Evolutionary conservation across 106 monocot genomes (phyloP), one percentile per base, ranked within the genome.

Genomic region (Dendrobium chrysotoxum): DNA sequence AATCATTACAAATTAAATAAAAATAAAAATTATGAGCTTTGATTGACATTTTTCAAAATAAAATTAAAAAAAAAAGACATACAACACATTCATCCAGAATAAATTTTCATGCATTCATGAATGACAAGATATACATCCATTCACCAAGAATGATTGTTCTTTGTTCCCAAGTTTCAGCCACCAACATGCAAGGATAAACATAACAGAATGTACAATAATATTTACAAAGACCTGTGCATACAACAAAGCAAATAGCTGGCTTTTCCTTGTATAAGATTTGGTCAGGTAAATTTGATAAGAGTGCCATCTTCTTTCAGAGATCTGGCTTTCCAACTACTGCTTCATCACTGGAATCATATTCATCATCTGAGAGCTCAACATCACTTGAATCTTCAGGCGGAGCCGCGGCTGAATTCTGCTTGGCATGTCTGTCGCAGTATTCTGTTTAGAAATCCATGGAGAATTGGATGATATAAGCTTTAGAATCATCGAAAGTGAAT

Each of bases 381-480:
- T 94, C 96, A 17, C 96, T 96, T 17, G 91, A 92, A 0, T 93
- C 94, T 68, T 92, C 92, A 64, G 87, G 61, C 4, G 79, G 72
- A 17, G 88, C 81, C 18, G 84, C 86, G 7, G 75, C 55, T 68
- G 92, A 90, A 64, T 81, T 88, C 20, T 92, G 85, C 80, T 92
- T 97, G 25, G 96, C 96, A 84, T 89, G 89, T 81, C 88, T 97
- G 77, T 97, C 89, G 57, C 96, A 97, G 61, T 94, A 94, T 68
- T 97, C 96, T 97, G 87, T 35, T 38, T 10, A 35, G 15, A 70
- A 70, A 70, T 1, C 70, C 4, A n/a, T 61, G 2, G 16, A 50
- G 50, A 50, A 50, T 50, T 65, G 23, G 23, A 8, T 5, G 21
- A 23, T 7, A 65, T 23, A 7, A 23, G 13, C 1, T 11, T 65